Base-by-base conservation (phyloP, 768 basidiomycete species). In the Russula earlei region DNA sequence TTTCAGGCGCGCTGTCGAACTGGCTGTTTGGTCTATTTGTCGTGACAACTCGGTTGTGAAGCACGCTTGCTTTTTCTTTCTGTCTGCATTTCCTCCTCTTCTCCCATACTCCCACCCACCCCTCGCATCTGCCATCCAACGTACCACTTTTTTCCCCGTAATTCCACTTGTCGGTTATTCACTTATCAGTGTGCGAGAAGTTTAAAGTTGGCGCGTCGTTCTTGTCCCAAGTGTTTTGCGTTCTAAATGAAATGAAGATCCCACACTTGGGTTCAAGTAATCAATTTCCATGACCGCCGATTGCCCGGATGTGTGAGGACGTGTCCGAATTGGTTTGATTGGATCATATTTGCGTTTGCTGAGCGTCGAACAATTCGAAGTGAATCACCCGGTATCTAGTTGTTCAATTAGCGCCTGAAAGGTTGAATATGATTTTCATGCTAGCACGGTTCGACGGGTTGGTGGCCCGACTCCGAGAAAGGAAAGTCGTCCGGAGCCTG, bases 21-120 rank as follows among this genome's bases (percentile, higher is more conserved):
- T 54, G 49, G 57, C 45, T 54, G 40, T 44, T 27, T n/a, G n/a
- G 55, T 33, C 33, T 44, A 52, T 36, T 38, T 45, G 46, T 53
- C 44, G 51, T 38, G 36, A 48, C 50, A 48, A 37, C 20, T 19
- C 51, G 20, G 10, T 10, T 58, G 52, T 53, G 46, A 53, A 53
- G 56, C 56, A 58, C 51, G 40, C 41, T 53, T 58, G 41, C 52
- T 53, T 38, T 46, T 49, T 36, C 57, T 49, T n/a, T 59, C 49
- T 40, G 36, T 54, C 52, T 38, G 29, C 56, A 53, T 49, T 49
- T 54, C 37, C 29, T 37, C 37, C 50, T 22, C 31, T 47, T 47
- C 27, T 20, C 45, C 17, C 29, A 34, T 43, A 51, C 20, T 60
- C 41, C 42, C 50, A 57, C 56, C 10, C 58, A 14, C 20, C 27